Evolutionary conservation across 2,329 filamentous ascomycete genomes (phyloP), one percentile per base, ranked within the genome.

Genomic region (Cytospora mali): DNA sequence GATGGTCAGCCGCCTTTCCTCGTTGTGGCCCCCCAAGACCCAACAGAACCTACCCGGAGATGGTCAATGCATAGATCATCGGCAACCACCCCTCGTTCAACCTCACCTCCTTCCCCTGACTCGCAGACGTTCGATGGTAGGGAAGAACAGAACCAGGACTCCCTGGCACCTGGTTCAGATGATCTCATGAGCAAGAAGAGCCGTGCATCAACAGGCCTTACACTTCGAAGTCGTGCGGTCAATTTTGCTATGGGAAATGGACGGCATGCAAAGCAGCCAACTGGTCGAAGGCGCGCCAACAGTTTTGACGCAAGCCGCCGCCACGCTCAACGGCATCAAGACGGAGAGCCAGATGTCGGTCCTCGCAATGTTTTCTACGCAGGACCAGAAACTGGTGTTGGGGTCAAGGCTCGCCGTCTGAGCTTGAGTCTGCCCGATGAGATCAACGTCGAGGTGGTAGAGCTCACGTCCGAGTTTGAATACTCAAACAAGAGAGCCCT

Each of bases 401-500:
- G 91, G 11, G 82, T 91, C 73, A 94, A 93, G 77, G 88, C 91
- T 31, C 84, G 90, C n/a, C 87, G 90, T 56, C 80, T 94, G 77
- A 93, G 90, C 71, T 74, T 91, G 55, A 89, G 84, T 69, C 78
- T 92, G 28, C 88, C 89, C 1, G 89, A 92, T 68, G 88, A 92
- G 68, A 91, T 92, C 71, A 83, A 82, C 1, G 88, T 93, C 31
- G 88, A 92, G 65, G 83, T 87, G 11, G 88, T 82, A 28, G 87
- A 91, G 57, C 80, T 94, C 4, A 81, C 85, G 64, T 80, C 82
- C 53, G 90, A 93, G 68, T 94, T 87, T 69, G 86, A 88, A 65
- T 89, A 88, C 67, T 81, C 85, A 66, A 88, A 86, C 75, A 86
- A 90, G 68, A 51, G 49, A 4, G 42, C 23, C 42, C 42, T 46